phyloP scores from a whole-genome alignment of 768 basidiomycete species.

The Mycena alexandri region DNA sequence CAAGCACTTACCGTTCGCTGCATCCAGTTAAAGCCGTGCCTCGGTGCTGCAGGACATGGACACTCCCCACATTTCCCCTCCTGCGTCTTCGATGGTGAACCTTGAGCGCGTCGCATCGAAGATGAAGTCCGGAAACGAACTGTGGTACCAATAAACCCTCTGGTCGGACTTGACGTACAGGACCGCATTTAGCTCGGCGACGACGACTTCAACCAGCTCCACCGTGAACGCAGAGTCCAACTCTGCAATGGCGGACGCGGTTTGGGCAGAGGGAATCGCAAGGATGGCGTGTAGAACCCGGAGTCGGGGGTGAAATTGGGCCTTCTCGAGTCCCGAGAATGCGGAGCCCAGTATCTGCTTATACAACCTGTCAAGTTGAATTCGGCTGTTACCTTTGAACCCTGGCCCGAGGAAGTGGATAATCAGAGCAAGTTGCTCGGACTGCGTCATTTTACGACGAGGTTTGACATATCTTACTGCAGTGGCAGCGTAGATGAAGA shows the following conservation, averaged over 20 bases:
- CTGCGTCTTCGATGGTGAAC: conserved; percentile 7
- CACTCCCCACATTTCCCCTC: background rate
- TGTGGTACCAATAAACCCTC: conserved; percentile 39
- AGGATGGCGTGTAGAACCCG: conserved; percentile 7
- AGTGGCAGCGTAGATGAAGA: conserved; percentile 48
- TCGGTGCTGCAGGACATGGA: conserved; percentile 30
- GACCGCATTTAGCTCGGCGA: conserved; percentile 37
- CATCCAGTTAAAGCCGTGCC: background rate
- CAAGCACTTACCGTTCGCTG: background rate
- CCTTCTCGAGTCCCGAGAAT: background rate
- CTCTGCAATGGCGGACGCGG: background rate
- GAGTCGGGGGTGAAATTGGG: background rate
- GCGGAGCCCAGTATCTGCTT: background rate
- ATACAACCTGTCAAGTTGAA: background rate
- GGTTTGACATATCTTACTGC: conserved; percentile 37
- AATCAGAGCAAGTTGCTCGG: background rate
- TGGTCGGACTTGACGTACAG: conserved; percentile 36
- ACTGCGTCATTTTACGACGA: background rate
- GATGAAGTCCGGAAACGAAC: conserved; percentile 42
- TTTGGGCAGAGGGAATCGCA: background rate
- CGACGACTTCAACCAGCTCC: conserved; percentile 22
- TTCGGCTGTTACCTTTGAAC: background rate
- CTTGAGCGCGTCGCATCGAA: conserved; percentile 30
- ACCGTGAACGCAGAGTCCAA: background rate
- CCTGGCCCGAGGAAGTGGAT: background rate